These are phyloP conservation scores for Cladorrhinum samala DNA, from an alignment of 495 filamentous ascomycete species.

Conservation along the genomic window DNA sequence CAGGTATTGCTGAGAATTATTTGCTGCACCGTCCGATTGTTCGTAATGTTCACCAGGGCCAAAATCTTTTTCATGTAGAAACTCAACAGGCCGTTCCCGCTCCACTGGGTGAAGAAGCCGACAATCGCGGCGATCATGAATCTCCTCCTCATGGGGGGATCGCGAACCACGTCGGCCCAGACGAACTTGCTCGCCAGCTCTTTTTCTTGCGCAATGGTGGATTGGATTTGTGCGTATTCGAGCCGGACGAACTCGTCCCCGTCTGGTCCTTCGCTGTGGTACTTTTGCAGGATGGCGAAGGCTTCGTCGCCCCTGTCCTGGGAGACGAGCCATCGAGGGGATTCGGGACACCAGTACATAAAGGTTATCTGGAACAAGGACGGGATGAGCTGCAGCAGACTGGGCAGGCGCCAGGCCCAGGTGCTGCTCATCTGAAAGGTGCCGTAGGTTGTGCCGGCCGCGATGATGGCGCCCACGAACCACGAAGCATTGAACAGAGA, in stretches of 20 bases:
- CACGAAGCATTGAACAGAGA: slow-evolving; percentile 56
- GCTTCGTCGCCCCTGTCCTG: slow-evolving; percentile 47
- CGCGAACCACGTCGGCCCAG: slow-evolving; percentile 48
- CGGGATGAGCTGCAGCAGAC: slow-evolving; percentile 44
- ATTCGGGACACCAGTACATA: slow-evolving; percentile 45
- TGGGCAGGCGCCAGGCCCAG: slow-evolving; percentile 59
- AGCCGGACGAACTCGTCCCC: slow-evolving; percentile 46
- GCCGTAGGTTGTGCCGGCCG: slow-evolving; percentile 49
- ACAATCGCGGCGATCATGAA: slow-evolving; percentile 45
- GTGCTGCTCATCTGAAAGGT: slow-evolving; percentile 46
- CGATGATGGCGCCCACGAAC: slow-evolving; percentile 53
- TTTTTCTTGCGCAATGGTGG: slow-evolving; percentile 46
- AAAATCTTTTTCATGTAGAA: slow-evolving; percentile 39
- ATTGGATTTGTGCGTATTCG: slow-evolving; percentile 51
- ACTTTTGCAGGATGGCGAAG: slow-evolving; percentile 46
- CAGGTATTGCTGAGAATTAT: slow-evolving; percentile 51
- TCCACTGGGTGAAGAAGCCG: slow-evolving; percentile 53
- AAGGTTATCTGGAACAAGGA: slow-evolving; percentile 46
- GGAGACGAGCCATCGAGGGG: slow-evolving; percentile 45
- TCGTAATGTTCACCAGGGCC: slow-evolving; percentile 40
- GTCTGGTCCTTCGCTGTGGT: slow-evolving; percentile 51
- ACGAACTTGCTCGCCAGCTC: slow-evolving; percentile 34
- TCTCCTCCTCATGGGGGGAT: slow-evolving; percentile 45
- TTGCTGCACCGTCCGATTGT: slow-evolving; percentile 37
- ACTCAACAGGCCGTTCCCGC: slow-evolving; percentile 50